These are phyloP conservation scores for Babesia bigemina DNA, from an alignment of 169 alveolate genomes.

Conservation along the genomic window DNA sequence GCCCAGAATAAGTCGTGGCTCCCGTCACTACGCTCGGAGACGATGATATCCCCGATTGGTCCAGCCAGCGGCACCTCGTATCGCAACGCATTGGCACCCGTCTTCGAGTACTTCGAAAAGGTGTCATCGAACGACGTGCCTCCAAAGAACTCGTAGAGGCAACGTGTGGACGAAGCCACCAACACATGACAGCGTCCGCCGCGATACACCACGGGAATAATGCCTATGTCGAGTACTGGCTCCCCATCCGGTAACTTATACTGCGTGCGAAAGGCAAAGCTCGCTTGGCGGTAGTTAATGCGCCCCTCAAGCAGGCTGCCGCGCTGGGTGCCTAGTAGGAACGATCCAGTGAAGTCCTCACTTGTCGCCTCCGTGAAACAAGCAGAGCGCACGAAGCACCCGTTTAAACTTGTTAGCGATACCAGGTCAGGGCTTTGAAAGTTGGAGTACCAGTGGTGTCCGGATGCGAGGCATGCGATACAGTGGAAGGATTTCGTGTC, in stretches of 20 bases:
- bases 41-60: conserved; percentile 54
- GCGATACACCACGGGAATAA: conserved; percentile 48
- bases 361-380: conserved; percentile 56
- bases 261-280: conserved; percentile 37
- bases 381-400: conserved; percentile 45
- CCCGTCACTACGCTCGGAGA: conserved; percentile 59
- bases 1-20: conserved; percentile 67
- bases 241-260: conserved; percentile 45
- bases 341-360: conserved; percentile 61
- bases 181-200: conserved; percentile 47
- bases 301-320: conserved; percentile 62
- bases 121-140: conserved; percentile 61
- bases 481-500: conserved; percentile 71
- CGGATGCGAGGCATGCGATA: conserved; percentile 55
- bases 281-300: conserved; percentile 36
- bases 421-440: conserved; percentile 48
- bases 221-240: conserved; percentile 56
- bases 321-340: conserved; percentile 64
- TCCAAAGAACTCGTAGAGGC: conserved; percentile 65
- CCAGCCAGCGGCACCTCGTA: conserved; percentile 70
- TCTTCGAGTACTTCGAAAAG: conserved; percentile 39
- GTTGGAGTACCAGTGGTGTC: conserved; percentile 63
- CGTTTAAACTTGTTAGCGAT: conserved; percentile 31
- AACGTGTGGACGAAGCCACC: conserved; percentile 50
- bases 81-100: conserved; percentile 8